Conservation (phyloP, 2,329 filamentous ascomycete species). For the Pyrenochaeta sp. region DNA sequence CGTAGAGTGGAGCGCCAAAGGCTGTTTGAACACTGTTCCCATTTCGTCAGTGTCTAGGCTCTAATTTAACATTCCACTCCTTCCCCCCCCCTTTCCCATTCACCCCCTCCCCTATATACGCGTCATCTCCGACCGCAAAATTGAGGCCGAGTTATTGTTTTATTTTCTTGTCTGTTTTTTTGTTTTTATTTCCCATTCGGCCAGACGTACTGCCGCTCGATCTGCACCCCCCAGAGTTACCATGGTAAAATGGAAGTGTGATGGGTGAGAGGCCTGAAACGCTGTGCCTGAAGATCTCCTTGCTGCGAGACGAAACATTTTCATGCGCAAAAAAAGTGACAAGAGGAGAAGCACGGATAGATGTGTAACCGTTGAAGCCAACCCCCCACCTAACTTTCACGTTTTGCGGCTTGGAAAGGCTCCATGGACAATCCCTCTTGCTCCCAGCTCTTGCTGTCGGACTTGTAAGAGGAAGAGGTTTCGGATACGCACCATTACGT, state of each 20-base stretch:
- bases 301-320: slow-evolving; percentile 5
- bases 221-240: no score
- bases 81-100: neutral
- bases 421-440: neutral
- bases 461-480: neutral
- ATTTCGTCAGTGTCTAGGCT: slow-evolving; percentile 2
- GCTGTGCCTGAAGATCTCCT: slow-evolving; percentile 3
- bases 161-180: no score
- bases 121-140: neutral
- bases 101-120: neutral
- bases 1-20: slow-evolving; percentile 66
- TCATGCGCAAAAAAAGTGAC: slow-evolving; percentile 10
- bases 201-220: no score
- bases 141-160: no score
- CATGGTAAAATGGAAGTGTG: no score
- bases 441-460: neutral
- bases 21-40: slow-evolving; percentile 64
- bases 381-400: no score
- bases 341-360: neutral
- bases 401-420: no score
- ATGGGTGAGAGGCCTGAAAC: slow-evolving; percentile 5
- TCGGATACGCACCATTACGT: slow-evolving; percentile 25
- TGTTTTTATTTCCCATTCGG: neutral
- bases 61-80: neutral
- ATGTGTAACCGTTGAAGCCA: neutral